phyloP scores from a whole-genome alignment of 306 rosid species.

The Cicer judaicum region DNA sequence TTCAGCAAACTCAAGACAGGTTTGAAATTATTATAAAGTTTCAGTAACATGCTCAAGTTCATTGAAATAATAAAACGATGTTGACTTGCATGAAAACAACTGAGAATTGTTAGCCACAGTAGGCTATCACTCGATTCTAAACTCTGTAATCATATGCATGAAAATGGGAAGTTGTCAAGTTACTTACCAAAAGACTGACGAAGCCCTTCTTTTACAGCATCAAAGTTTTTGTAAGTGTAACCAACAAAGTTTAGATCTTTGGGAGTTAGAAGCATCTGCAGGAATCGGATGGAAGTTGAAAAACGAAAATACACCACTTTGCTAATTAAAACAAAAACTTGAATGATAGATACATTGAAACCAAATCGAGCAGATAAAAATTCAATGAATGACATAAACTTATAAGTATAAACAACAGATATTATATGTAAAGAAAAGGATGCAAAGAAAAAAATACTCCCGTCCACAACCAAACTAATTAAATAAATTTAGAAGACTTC shows the following conservation, averaged over 20 bases:
- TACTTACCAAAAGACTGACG: slow-evolving; percentile 76
- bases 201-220: slow-evolving; percentile 96
- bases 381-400: neutral
- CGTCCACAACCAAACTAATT: slow-evolving; percentile 2
- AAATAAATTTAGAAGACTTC: slow-evolving; percentile 33
- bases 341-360: slow-evolving; percentile 1
- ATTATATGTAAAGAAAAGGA: slow-evolving; percentile 1
- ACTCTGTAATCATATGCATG: slow-evolving; percentile 13
- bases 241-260: slow-evolving; percentile 97
- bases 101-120: slow-evolving; percentile 29
- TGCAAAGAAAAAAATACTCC: neutral
- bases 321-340: slow-evolving; percentile 18
- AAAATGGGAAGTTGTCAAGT: slow-evolving; percentile 34
- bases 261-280: slow-evolving; percentile 91
- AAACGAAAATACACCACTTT: slow-evolving; percentile 29
- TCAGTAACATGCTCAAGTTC: slow-evolving; percentile 30
- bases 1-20: slow-evolving; percentile 21
- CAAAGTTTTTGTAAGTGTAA: slow-evolving; percentile 95
- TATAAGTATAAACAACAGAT: neutral
- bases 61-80: slow-evolving; percentile 39
- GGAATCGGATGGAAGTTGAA: slow-evolving; percentile 44
- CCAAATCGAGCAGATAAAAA: slow-evolving; percentile 5
- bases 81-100: slow-evolving; percentile 31
- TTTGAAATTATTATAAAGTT: slow-evolving; percentile 17
- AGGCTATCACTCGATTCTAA: slow-evolving; percentile 29